Conservation (phyloP, 768 basidiomycete genomes). For the Leccinellum rugosiceps region DNA sequence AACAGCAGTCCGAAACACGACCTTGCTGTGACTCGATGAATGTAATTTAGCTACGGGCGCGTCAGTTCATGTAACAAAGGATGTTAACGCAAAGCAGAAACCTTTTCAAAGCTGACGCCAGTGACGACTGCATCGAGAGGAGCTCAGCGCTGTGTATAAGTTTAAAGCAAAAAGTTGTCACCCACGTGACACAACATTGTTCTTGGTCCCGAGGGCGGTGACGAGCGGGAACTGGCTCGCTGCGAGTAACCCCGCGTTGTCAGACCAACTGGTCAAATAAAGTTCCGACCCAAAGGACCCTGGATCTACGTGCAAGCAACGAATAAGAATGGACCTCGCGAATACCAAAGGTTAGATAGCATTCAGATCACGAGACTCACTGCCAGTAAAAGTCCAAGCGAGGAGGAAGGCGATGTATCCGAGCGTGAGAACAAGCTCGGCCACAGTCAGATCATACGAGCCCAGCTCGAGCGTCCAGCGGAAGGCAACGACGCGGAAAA, state of each 20-base stretch:
- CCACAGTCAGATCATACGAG: slow-evolving; percentile 35
- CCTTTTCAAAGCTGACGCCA: slow-evolving; percentile 29
- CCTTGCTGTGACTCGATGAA: slow-evolving; percentile 51
- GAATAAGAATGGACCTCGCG: background rate
- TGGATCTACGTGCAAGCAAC: slow-evolving; percentile 1
- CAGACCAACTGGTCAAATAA: slow-evolving; percentile 24
- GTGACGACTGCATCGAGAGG: slow-evolving; percentile 23
- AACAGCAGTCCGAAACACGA: slow-evolving; percentile 45
- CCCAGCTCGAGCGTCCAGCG: slow-evolving; percentile 48
- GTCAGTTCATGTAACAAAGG: slow-evolving; percentile 2
- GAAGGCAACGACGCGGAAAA: slow-evolving; percentile 49
- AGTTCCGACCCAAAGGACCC: background rate
- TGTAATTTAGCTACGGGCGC: slow-evolving; percentile 33
- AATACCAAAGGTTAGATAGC: background rate
- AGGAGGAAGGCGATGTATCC: slow-evolving; percentile 46
- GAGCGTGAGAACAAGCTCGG: slow-evolving; percentile 45
- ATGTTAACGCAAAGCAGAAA: background rate
- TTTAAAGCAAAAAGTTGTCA: background rate
- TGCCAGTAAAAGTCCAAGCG: slow-evolving; percentile 41
- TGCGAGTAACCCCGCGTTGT: slow-evolving; percentile 31
- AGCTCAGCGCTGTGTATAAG: background rate
- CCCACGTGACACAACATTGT: slow-evolving; percentile 43
- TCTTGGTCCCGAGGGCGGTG: slow-evolving; percentile 46
- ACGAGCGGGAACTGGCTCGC: slow-evolving; percentile 41
- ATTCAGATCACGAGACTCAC: slow-evolving; percentile 32